phyloP scores from a whole-genome alignment of 1,284 basidiomycete species.

The Pyrrhoderma lamaoense region DNA sequence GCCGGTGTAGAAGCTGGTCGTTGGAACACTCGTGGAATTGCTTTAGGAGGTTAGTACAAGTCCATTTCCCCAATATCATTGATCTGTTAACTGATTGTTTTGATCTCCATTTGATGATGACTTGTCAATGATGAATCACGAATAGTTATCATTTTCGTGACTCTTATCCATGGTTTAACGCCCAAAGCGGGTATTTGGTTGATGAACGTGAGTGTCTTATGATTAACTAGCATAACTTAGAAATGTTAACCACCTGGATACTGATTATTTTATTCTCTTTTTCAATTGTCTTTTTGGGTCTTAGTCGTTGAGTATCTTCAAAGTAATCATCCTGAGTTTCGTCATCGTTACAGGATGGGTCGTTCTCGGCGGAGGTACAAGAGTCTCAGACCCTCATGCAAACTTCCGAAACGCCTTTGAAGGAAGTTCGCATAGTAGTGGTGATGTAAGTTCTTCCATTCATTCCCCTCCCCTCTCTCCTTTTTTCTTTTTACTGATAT shows the following conservation, averaged over 20 bases:
- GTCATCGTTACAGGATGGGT: slow-evolving; percentile 32
- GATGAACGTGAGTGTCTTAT: slow-evolving; percentile 43
- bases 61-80: background rate
- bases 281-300: background rate
- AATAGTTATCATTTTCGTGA: slow-evolving; percentile 38
- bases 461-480: background rate
- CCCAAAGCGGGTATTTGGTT: slow-evolving; percentile 38
- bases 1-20: slow-evolving; percentile 34
- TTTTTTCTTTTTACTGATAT: background rate
- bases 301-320: slow-evolving; percentile 35
- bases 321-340: slow-evolving; percentile 34
- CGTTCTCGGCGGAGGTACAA: slow-evolving; percentile 42
- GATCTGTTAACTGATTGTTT: no score
- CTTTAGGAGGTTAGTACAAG: slow-evolving; percentile 37
- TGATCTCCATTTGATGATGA: background rate
- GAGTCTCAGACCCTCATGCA: slow-evolving; percentile 33
- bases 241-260: no score
- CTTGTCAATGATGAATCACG: background rate
- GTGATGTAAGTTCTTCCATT: slow-evolving; percentile 33
- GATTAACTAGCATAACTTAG: no score
- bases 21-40: slow-evolving; percentile 53
- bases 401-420: slow-evolving; percentile 44
- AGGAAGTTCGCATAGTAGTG: slow-evolving; percentile 39
- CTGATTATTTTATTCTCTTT: no score
- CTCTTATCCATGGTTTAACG: slow-evolving; percentile 39